These are phyloP conservation scores for Sungouiozyma ichnusensis DNA, from an alignment of 805 yeast genomes.

Conservation along the genomic window DNA sequence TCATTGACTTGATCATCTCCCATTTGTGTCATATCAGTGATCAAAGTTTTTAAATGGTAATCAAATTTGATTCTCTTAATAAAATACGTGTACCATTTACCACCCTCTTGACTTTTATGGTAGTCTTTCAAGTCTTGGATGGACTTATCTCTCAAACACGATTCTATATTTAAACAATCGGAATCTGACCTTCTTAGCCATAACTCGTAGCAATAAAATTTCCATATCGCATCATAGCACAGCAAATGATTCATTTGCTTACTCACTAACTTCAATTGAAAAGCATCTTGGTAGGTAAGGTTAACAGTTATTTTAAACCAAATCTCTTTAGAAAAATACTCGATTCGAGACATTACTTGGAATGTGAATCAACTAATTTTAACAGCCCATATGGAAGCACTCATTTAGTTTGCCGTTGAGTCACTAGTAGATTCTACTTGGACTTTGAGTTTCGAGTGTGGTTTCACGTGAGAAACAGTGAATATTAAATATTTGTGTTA, in stretches of 20 bases:
- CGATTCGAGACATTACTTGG: background rate
- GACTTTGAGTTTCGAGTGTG: too few relatives aligned
- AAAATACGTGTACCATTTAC: background rate
- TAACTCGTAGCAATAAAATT: slow-evolving; percentile 7
- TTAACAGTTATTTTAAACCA: slow-evolving; percentile 11
- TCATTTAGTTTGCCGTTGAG: too few relatives aligned
- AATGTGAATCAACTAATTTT: too few relatives aligned
- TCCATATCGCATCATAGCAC: slow-evolving; percentile 10
- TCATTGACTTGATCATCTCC: too few relatives aligned
- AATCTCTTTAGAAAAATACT: slow-evolving; percentile 10
- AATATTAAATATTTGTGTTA: too few relatives aligned
- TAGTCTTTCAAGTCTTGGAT: background rate
- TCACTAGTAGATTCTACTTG: too few relatives aligned
- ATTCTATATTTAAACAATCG: background rate
- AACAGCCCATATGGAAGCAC: background rate
- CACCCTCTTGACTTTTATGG: background rate
- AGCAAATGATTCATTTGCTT: slow-evolving; percentile 6
- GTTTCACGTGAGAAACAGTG: too few relatives aligned
- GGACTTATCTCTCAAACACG: background rate
- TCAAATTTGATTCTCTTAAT: background rate
- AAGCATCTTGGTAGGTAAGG: slow-evolving; percentile 8
- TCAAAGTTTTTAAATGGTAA: background rate
- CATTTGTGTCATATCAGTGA: background rate
- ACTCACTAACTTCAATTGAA: slow-evolving; percentile 8
- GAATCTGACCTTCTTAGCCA: slow-evolving; percentile 7